phyloP scores from a whole-genome alignment of 768 basidiomycete genomes.

The Rickenella mellea region DNA sequence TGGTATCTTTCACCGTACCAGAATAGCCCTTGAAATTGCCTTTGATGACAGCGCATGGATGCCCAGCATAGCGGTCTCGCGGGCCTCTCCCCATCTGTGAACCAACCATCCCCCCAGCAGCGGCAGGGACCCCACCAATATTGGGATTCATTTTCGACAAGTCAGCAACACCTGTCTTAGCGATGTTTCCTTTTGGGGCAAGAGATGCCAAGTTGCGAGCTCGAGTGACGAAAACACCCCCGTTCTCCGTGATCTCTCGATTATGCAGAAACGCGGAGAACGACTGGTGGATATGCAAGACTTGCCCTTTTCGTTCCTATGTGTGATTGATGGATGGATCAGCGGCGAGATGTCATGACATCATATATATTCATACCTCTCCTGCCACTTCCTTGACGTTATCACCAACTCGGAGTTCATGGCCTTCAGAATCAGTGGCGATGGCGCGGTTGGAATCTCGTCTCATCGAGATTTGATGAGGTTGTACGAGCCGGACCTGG shows the following conservation, averaged over 20 bases:
- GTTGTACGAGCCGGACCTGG: constrained; percentile 79
- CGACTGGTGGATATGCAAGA: constrained; percentile 90
- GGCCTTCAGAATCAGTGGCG: constrained; percentile 82
- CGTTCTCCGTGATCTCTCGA: constrained; percentile 82
- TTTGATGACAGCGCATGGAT: constrained; percentile 68
- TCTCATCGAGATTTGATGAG: constrained; percentile 91
- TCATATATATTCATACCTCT: constrained; percentile 45
- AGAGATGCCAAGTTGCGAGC: constrained; percentile 74
- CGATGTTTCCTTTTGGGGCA: constrained; percentile 73
- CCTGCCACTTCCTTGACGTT: constrained; percentile 89
- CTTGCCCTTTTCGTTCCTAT: constrained; percentile 77
- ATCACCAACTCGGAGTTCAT: constrained; percentile 80
- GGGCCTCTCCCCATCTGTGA: constrained; percentile 75
- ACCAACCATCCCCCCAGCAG: constrained; percentile 69
- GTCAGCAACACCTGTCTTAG: constrained; percentile 58
- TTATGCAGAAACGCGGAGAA: constrained; percentile 93
- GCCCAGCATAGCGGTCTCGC: constrained; percentile 75
- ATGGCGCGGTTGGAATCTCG: constrained; percentile 74
- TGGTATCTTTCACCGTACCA: constrained; percentile 92
- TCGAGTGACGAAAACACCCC: constrained; percentile 90
- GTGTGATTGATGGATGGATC: neutral
- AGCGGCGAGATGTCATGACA: neutral
- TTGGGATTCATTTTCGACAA: constrained; percentile 90
- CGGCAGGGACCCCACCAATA: constrained; percentile 42
- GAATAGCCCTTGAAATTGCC: constrained; percentile 87